These are phyloP conservation scores for Ananas comosus DNA, from an alignment of 176 grass and related monocot species.

Conservation along the genomic window DNA sequence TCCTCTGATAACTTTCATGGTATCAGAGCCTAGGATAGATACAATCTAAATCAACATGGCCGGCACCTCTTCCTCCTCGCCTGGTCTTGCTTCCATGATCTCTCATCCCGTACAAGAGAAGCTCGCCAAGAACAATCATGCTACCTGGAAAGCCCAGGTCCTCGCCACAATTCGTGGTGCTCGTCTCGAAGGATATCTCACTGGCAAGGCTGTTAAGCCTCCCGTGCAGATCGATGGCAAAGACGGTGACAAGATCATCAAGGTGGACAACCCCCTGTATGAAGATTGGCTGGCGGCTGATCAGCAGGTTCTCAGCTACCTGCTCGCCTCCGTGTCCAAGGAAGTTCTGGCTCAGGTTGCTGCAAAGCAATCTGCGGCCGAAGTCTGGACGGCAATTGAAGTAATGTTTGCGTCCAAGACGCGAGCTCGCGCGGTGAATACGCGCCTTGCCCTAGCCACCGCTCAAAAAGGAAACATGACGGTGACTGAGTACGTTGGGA, in stretches of 20 bases:
- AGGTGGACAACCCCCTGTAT: not conserved
- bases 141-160: constrained; percentile 1
- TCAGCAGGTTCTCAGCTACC: not conserved
- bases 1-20: too few species aligned
- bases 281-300: not conserved
- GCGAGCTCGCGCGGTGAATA: not conserved
- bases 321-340: not conserved
- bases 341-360: not conserved
- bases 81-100: constrained; percentile 1
- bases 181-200: not conserved
- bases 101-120: not conserved
- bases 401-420: not conserved
- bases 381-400: too few species aligned
- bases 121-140: not conserved
- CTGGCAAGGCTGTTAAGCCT: not conserved
- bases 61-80: not conserved
- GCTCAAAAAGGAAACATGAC: not conserved
- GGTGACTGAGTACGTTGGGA: not conserved
- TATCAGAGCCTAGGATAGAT: too few species aligned
- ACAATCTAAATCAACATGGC: too few species aligned
- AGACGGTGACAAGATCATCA: not conserved
- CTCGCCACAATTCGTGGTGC: constrained; percentile 1
- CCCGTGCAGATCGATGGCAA: constrained; percentile 1
- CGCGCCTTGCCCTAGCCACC: not conserved
- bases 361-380: too few species aligned